Conservation (phyloP, 352 stramenopile species). For the Phytophthora agathidicida region DNA sequence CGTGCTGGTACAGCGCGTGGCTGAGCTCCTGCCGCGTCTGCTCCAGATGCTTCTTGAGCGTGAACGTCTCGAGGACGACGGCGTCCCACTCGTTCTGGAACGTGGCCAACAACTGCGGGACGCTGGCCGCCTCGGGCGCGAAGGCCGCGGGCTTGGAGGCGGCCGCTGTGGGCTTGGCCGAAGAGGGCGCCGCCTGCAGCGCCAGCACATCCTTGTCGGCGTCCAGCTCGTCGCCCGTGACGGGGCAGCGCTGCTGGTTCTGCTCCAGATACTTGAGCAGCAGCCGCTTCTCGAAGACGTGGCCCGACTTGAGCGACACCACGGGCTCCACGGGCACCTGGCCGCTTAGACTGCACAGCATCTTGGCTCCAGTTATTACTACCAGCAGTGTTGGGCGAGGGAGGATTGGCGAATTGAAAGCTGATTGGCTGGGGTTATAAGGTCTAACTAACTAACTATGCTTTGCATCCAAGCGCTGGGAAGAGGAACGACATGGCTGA, state of each 20-base stretch:
- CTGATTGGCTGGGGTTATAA: too few relatives aligned
- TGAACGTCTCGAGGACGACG: constrained; percentile 94
- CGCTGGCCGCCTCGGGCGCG: constrained; percentile 52
- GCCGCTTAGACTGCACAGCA: constrained; percentile 86
- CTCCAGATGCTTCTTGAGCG: constrained; percentile 93
- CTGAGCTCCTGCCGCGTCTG: constrained; percentile 95
- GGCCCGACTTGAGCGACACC: constrained; percentile 80
- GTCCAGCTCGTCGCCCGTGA: constrained; percentile 73
- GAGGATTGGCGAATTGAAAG: constrained; percentile 15
- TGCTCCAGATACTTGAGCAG: constrained; percentile 82
- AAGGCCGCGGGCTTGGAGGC: constrained; percentile 18
- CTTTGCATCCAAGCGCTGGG: too few relatives aligned
- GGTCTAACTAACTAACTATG: too few relatives aligned
- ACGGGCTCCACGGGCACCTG: constrained; percentile 86
- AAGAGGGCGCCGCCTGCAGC: constrained; percentile 45
- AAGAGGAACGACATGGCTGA: too few relatives aligned
- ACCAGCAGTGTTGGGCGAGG: background rate
- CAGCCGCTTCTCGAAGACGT: constrained; percentile 89
- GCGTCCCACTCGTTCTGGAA: constrained; percentile 96
- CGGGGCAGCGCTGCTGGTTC: constrained; percentile 74
- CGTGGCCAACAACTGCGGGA: constrained; percentile 67
- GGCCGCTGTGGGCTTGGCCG: constrained; percentile 7
- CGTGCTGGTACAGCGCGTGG: constrained; percentile 96
- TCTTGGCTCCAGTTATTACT: too few relatives aligned
- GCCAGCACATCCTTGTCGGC: constrained; percentile 66